Percentiles rank a stretch among this genome's conserved stretches.
These are phyloP conservation scores for Candida silvicultrix DNA, from an alignment of 805 yeast genomes.

Conservation along the genomic window DNA sequence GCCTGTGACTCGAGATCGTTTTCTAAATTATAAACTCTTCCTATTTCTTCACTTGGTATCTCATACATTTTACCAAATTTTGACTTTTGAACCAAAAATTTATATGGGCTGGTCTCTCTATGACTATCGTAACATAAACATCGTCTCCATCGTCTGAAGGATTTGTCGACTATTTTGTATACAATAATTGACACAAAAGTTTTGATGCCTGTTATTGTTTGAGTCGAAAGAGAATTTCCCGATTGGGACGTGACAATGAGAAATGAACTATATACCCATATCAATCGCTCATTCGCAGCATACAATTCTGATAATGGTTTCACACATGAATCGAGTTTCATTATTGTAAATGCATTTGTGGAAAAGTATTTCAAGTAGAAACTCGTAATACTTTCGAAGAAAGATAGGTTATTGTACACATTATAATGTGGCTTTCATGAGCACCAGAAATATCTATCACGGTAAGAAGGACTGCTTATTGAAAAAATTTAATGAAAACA, in stretches of 20 bases:
- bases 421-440: neutral
- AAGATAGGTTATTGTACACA: neutral
- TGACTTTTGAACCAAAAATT: no score
- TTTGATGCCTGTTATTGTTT: neutral
- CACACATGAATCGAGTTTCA: neutral
- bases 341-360: no score
- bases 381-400: no score
- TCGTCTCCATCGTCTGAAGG: neutral
- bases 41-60: neutral
- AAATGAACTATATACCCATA: neutral
- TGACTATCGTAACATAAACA: neutral
- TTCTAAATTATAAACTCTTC: neutral
- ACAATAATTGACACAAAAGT: neutral
- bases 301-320: neutral
- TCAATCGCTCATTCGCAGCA: no score
- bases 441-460: no score
- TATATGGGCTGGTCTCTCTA: no score
- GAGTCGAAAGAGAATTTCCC: constrained; percentile 6
- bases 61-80: no score
- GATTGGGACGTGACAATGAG: constrained; percentile 15
- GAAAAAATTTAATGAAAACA: no score
- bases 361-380: no score
- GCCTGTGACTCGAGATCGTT: constrained; percentile 1
- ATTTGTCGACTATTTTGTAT: neutral
- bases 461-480: no score